Base-by-base conservation (phyloP, 257 asterid species). In the Capsicum rhomboideum region DNA sequence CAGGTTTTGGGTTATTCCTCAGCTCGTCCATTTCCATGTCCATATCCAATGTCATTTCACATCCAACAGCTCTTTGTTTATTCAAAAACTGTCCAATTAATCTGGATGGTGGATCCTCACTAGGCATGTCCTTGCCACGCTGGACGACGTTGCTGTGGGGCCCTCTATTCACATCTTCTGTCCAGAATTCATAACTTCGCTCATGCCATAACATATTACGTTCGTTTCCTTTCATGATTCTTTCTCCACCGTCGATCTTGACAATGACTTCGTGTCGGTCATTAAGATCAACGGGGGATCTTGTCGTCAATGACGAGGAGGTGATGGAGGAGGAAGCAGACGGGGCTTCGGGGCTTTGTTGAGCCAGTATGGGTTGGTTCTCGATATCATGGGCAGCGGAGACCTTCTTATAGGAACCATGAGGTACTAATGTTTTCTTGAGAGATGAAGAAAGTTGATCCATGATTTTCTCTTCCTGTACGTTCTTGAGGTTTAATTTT, bases 1-100 rank as follows among this genome's bases (percentile, higher is more conserved):
- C 82, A 10, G 17, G 84, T 69, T 40, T 42, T 34, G 34, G 79
- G 3, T 50, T 66, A 13, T 34, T 34, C 17, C 89, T 90, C 64
- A 92, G 64, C 63, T 92, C 95, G 2, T 91, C 90, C 97, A 93
- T 91, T 26, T 94, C 98, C 85, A 93, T 56, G 75, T 93, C 95
- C 84, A 91, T 89, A 84, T 94, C 97, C 80, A 92, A 87, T 11
- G 93, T 82, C 78, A 89, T 61, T 82, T 92, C 96, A 1, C 85
- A 86, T 0, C 93, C 97, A 54, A 88, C 87, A 52, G 91, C 94
- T 69, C 84, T 89, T 87, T 93, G 98, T 34, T 90, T 89, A 28
- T 85, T 89, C 84, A 92, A 26, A 31, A 94, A 94, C 78, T 91
- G 91, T 2, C 90, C 90, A n/a, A 94, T 94, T 56, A 94, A 85